These are phyloP conservation scores for Coemansia sp. DNA, from an alignment of 192 early-diverging fungal genomes.

Conservation along the genomic window DNA sequence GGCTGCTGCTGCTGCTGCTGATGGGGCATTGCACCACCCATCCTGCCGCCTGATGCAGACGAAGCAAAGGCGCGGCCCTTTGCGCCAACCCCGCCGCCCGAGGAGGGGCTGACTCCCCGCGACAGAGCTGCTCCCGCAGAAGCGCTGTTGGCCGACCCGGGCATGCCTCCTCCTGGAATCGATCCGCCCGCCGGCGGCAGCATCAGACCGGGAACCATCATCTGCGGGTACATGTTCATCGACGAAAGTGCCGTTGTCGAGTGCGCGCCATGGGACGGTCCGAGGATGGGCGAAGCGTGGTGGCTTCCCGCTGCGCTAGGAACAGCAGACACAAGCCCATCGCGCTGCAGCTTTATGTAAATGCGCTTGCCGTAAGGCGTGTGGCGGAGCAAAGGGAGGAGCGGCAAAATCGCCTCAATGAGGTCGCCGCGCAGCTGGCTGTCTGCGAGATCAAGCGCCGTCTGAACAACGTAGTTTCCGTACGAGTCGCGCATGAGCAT, in stretches of 20 bases:
- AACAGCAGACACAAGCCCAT: constrained; percentile 50
- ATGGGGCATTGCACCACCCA: background rate
- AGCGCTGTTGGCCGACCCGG: background rate
- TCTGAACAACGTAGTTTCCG: constrained; percentile 91
- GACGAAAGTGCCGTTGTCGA: constrained; percentile 29
- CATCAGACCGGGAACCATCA: constrained; percentile 1
- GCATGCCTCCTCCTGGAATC: background rate
- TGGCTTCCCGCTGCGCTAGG: constrained; percentile 49
- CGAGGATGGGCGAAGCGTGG: constrained; percentile 51
- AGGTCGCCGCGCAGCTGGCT: constrained; percentile 68
- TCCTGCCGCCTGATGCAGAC: background rate
- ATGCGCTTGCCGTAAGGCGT: constrained; percentile 90
- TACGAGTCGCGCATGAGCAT: constrained; percentile 82
- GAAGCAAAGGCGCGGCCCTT: constrained; percentile 21
- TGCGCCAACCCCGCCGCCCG: constrained; percentile 5
- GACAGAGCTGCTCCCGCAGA: constrained; percentile 25
- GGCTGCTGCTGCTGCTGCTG: constrained; percentile 22
- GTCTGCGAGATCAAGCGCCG: constrained; percentile 79
- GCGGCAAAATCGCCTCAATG: constrained; percentile 78
- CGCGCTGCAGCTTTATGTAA: constrained; percentile 71
- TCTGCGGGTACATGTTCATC: constrained; percentile 38
- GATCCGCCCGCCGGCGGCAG: constrained; percentile 3
- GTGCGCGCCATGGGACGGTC: constrained; percentile 37
- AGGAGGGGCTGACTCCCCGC: constrained; percentile 37
- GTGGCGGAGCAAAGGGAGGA: constrained; percentile 77